These are phyloP conservation scores for Solanum infundibuliforme DNA, from an alignment of 257 asterid species.

Conservation along the genomic window DNA sequence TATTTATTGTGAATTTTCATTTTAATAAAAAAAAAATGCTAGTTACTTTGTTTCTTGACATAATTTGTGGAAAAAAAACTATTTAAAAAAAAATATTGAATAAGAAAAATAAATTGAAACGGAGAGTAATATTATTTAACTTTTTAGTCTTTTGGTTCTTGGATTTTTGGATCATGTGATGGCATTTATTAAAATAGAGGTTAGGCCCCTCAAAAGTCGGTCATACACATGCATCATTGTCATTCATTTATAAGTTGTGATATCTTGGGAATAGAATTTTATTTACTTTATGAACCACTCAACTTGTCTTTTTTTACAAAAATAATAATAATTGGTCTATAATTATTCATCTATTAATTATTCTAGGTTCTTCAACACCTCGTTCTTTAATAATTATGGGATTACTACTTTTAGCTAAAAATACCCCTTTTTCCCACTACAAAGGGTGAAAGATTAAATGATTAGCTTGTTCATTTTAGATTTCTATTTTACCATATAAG, in stretches of 20 bases:
- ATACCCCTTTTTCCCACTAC: too few relatives aligned
- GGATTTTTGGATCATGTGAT: conserved; percentile 37
- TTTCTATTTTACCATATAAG: not conserved
- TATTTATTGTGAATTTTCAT: too few relatives aligned
- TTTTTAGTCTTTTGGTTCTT: not conserved
- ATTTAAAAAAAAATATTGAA: too few relatives aligned
- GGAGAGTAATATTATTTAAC: too few relatives aligned
- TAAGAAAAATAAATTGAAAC: not conserved
- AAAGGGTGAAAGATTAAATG: not conserved
- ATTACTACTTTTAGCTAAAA: not conserved
- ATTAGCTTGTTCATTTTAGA: not conserved
- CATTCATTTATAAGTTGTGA: conserved; percentile 10
- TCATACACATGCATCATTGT: conserved; percentile 35
- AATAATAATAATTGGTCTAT: not conserved
- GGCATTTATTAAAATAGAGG: conserved; percentile 11
- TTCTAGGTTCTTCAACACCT: not conserved
- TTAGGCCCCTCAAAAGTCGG: conserved; percentile 27
- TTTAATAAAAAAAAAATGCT: too few relatives aligned
- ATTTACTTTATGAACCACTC: not conserved
- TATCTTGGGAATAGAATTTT: conserved; percentile 10
- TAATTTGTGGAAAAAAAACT: too few relatives aligned
- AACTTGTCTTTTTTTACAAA: not conserved
- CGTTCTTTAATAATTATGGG: not conserved
- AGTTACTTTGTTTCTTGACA: too few relatives aligned
- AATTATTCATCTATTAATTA: not conserved